Evolutionary conservation across 2,329 filamentous ascomycete species (phyloP).

Genomic region (Cadophora gregata): DNA sequence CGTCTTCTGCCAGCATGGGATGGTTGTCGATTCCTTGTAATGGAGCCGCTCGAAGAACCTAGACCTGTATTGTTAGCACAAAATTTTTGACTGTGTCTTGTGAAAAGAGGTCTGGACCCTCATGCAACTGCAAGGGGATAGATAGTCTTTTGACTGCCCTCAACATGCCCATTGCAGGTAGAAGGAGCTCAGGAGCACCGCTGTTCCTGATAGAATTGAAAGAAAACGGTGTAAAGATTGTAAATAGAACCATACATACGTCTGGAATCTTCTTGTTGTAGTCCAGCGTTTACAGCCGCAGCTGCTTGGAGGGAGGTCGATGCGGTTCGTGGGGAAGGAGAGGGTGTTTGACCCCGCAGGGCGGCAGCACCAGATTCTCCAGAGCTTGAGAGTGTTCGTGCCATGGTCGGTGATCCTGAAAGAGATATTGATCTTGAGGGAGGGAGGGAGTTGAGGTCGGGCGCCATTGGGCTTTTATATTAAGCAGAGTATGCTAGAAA

Average conservation of each 20-base stretch:
- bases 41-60: slow-evolving; percentile 56
- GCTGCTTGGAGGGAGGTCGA: slow-evolving; percentile 77
- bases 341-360: slow-evolving; percentile 56
- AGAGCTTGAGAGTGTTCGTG: slow-evolving; percentile 48
- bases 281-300: slow-evolving; percentile 77
- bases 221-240: not conserved
- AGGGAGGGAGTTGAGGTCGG: slow-evolving; percentile 65
- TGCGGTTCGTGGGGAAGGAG: slow-evolving; percentile 67
- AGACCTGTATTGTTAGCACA: slow-evolving; percentile 12
- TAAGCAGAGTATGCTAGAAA: slow-evolving; percentile 17
- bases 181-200: not conserved
- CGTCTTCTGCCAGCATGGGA: slow-evolving; percentile 63
- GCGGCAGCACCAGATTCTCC: slow-evolving; percentile 34
- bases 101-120: not conserved
- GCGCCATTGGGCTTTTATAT: slow-evolving; percentile 43
- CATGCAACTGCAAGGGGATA: not conserved
- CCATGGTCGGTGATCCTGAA: slow-evolving; percentile 45
- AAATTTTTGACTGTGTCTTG: not conserved
- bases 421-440: slow-evolving; percentile 49
- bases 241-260: slow-evolving; percentile 49
- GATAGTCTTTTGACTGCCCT: not conserved
- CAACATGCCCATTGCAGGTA: not conserved
- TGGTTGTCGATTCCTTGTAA: slow-evolving; percentile 52
- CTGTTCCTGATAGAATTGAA: not conserved
- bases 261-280: slow-evolving; percentile 68